Base-by-base conservation (phyloP, 805 yeast genomes). In the Cyberlindnera veronae region DNA sequence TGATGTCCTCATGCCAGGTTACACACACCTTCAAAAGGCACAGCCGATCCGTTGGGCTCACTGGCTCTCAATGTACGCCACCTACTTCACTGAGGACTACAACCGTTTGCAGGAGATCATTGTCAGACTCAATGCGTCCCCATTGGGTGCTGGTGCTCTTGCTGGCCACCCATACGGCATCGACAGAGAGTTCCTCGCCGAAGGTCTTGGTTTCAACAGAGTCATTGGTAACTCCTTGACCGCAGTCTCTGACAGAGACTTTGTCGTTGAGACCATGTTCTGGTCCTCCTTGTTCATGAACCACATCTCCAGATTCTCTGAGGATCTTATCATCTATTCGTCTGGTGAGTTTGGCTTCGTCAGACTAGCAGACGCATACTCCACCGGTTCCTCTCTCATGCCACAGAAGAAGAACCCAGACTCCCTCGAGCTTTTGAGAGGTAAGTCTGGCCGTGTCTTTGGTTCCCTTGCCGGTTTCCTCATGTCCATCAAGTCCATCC, bases 131-230 rank as follows among this genome's bases (percentile, higher is more conserved):
- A 93, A 95, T 61, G 79, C 75, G 52, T 83, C 89, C 27, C 99
- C 99, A 32, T 73, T 93, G 46, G 99, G 99, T 40, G 81, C 91
- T 5, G 99, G 99, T 55, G 99, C 99, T 7, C 74, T 93, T 46
- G 99, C 99, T 15, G 99, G 99, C 42, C 99, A 93, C 62, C 99
- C 99, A 29, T 93, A 90, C 59, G 98, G 98, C n/a, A 87, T 93
- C 50, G 98, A 93, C 66, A 77, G 99, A 61, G 96, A 91, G 61
- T 89, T 67, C 56, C 65, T 93, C 50, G 96, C 97, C 18, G 58
- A 73, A 35, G 84, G 79, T 15, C 72, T 93, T 31, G 95, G 91
- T 0, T 93, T 93, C 55, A 66, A 71, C 40, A 81, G 89, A 5
- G 89, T 87, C 34, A 90, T 93, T 68, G 98, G 98, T 40, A 93